These are phyloP conservation scores for Rhizopus stolonifer DNA, from an alignment of 371 early-diverging fungal species.

Conservation along the genomic window DNA sequence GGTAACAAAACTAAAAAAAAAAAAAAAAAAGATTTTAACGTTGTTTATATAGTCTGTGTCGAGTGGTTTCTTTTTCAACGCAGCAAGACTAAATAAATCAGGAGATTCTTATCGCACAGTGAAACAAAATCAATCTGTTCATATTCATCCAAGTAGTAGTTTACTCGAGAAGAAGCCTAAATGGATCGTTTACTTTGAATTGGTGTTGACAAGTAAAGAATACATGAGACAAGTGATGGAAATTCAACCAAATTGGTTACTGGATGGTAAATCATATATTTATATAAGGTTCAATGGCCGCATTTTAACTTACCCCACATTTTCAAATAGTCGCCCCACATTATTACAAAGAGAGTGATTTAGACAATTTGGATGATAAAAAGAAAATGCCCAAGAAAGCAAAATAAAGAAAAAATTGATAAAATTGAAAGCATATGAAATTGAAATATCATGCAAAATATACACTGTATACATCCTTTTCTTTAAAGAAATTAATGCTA, in stretches of 20 bases:
- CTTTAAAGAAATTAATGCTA: too few species aligned
- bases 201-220: constrained; percentile 91
- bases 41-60: constrained; percentile 68
- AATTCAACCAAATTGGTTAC: constrained; percentile 90
- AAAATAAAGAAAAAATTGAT: constrained; percentile 13
- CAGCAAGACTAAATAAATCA: constrained; percentile 76
- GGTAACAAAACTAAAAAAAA: constrained; percentile 19
- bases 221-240: constrained; percentile 95
- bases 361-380: constrained; percentile 59
- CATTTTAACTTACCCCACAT: neutral
- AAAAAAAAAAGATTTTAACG: neutral
- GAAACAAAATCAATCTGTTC: constrained; percentile 89
- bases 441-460: too few species aligned
- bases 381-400: constrained; percentile 62
- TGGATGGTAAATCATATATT: constrained; percentile 63
- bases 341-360: constrained; percentile 80
- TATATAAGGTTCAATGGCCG: constrained; percentile 3
- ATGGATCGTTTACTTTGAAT: constrained; percentile 91
- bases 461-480: too few species aligned
- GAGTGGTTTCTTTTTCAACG: constrained; percentile 94
- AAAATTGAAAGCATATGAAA: too few species aligned
- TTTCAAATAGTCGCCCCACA: constrained; percentile 80
- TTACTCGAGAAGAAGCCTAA: constrained; percentile 72
- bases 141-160: constrained; percentile 91
- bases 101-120: constrained; percentile 91